phyloP scores from a whole-genome alignment of 1,284 basidiomycete genomes.

The Trichosporon sp. region DNA sequence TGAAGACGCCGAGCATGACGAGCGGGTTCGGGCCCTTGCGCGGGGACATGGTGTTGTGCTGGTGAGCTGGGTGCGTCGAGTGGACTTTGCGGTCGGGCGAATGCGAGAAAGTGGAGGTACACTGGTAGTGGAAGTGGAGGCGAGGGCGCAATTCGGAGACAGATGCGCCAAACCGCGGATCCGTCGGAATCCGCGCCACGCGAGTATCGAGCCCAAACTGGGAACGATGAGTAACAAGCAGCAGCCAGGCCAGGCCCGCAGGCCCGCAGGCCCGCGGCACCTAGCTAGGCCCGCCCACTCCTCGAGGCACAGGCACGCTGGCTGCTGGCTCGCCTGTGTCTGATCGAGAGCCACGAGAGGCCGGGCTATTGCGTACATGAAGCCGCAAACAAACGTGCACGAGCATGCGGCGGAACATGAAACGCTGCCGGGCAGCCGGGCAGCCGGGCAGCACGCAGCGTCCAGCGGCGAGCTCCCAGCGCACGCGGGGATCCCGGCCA shows the following conservation, averaged over 20 bases:
- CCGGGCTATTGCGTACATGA: too few species aligned
- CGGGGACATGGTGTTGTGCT: constrained; percentile 1
- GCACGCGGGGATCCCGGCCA: too few species aligned
- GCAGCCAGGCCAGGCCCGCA: neutral
- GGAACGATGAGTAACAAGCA: neutral
- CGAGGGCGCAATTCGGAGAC: neutral
- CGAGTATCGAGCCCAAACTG: neutral
- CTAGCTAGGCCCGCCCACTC: too few species aligned
- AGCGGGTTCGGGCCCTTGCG: constrained; percentile 37
- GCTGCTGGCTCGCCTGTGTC: too few species aligned
- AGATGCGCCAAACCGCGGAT: neutral
- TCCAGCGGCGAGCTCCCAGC: too few species aligned
- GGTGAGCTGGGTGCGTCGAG: neutral
- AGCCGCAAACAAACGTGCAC: too few species aligned
- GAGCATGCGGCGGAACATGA: too few species aligned
- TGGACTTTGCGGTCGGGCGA: too few species aligned
- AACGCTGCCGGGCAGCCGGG: too few species aligned
- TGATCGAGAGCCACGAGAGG: too few species aligned
- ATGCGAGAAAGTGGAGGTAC: neutral
- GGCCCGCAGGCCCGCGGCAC: neutral
- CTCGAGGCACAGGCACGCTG: too few species aligned
- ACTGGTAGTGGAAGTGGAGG: neutral
- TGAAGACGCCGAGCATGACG: constrained; percentile 37
- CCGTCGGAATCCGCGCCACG: neutral
- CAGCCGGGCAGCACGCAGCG: too few species aligned